Base-by-base conservation (phyloP, 495 filamentous ascomycete genomes). In the Neurospora terricola region DNA sequence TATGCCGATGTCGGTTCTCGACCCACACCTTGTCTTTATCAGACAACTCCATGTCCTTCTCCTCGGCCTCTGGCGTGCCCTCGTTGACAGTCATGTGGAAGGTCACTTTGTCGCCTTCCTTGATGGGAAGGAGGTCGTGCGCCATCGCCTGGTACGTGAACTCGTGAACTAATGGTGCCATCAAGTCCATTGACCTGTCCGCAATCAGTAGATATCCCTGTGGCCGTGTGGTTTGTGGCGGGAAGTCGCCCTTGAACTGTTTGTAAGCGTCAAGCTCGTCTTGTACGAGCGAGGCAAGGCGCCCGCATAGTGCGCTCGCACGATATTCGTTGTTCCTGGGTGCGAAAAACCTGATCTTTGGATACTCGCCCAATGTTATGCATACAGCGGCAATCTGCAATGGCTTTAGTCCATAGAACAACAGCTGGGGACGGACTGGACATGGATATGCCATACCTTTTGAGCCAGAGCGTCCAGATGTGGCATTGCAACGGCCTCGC, bases 81-180 rank as follows among this genome's bases (percentile, higher is more conserved):
- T 94, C 89, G 74, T 96, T 95, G 45, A 92, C 79, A 1, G 87
- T 81, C 40, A 93, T 93, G 76, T 91, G 91, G 76, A 95, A 99
- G 0, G 90, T 92, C 16, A 96, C 88, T 79, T 94, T 97, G 62
- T 97, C 93, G 14, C 89, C 89, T 71, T 99, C 96, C 72, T 92
- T 89, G 70, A 99, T 91, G 0, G 91, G 91, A 7, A 99, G 83
- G 36, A 99, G 81, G 81, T 99, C 96, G 79, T 97, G 93, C 21
- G 92, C 94, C 95, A 99, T 98, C 37, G 95, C 93, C 81, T 98
- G 96, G 79, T 98, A 99, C 11, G 96, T 98, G 78, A 99, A 98
- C 77, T 99, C 96, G 81, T 99, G 96, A 11, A 98, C 71, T 11
- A 98, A 78, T 7, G 96, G 96, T 21, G 96, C 88, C 79, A 90